Conservation (phyloP, 2,329 filamentous ascomycete species). For the Podosphaera xanthii region DNA sequence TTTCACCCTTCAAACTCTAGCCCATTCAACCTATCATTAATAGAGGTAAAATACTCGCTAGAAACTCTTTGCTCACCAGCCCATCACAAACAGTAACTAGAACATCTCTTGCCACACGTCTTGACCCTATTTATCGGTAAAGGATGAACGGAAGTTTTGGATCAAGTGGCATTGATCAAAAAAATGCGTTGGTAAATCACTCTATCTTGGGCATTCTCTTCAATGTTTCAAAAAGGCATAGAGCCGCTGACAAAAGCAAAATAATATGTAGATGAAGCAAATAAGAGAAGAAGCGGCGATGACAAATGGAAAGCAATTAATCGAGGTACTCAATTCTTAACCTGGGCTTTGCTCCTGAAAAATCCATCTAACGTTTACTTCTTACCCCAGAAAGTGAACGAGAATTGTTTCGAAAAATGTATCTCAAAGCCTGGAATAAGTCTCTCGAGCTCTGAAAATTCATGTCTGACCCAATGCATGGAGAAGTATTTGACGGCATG, state of each 20-base stretch:
- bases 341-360: slow-evolving; percentile 11
- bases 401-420: slow-evolving; percentile 62
- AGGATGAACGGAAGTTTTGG: no score
- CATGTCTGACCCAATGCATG: slow-evolving; percentile 55
- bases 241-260: neutral
- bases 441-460: slow-evolving; percentile 37
- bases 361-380: neutral
- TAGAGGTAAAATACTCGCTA: no score
- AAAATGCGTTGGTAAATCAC: no score
- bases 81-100: no score
- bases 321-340: slow-evolving; percentile 28
- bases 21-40: no score
- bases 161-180: no score
- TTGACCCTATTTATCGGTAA: no score
- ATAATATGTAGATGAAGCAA: slow-evolving; percentile 25
- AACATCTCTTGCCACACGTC: no score
- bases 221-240: no score
- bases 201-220: no score
- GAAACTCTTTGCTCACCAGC: no score
- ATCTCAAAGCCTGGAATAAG: slow-evolving; percentile 44
- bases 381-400: slow-evolving; percentile 46
- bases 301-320: slow-evolving; percentile 44
- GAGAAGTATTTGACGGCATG: slow-evolving; percentile 67
- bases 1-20: no score
- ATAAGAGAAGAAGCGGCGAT: slow-evolving; percentile 34